Percentiles rank a stretch among this genome's conserved stretches.
Conservation (phyloP, 1,139 yeast genomes). For the Suhomyces panamericanus region DNA sequence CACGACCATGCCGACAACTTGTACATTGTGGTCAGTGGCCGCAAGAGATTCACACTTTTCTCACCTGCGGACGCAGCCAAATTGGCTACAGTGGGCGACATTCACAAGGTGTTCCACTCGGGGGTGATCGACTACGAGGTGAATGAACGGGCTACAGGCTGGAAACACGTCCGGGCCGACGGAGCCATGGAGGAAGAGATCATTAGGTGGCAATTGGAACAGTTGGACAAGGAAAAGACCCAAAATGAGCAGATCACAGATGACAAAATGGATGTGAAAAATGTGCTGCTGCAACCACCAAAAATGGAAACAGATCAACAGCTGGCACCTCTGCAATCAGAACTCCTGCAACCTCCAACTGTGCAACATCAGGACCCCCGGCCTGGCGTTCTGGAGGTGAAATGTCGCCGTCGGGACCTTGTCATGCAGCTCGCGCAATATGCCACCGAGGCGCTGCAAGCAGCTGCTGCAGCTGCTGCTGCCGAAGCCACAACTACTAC, state of each 20-base stretch:
- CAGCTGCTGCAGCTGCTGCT: neutral
- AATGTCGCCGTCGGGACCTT: constrained; percentile 1
- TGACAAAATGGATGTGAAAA: too few species aligned
- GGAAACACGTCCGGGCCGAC: constrained; percentile 62
- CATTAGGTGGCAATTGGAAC: constrained; percentile 35
- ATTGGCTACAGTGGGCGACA: constrained; percentile 60
- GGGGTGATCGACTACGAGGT: constrained; percentile 65
- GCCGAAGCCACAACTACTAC: neutral
- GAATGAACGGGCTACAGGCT: constrained; percentile 53
- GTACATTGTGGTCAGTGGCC: constrained; percentile 59
- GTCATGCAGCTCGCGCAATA: constrained; percentile 8
- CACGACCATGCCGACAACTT: constrained; percentile 80
- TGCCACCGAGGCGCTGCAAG: neutral
- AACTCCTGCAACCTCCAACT: too few species aligned
- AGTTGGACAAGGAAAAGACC: constrained; percentile 8
- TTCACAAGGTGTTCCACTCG: constrained; percentile 49
- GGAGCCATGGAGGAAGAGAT: constrained; percentile 57
- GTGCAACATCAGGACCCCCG: too few species aligned
- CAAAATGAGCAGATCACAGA: neutral
- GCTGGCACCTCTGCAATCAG: too few species aligned
- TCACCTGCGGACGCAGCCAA: constrained; percentile 60
- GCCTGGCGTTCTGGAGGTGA: neutral
- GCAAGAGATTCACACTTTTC: constrained; percentile 65
- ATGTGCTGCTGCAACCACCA: too few species aligned
- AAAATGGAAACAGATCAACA: too few species aligned